These are phyloP conservation scores for Globisporangium mamillatum DNA, from an alignment of 352 stramenopile species.

Conservation along the genomic window DNA sequence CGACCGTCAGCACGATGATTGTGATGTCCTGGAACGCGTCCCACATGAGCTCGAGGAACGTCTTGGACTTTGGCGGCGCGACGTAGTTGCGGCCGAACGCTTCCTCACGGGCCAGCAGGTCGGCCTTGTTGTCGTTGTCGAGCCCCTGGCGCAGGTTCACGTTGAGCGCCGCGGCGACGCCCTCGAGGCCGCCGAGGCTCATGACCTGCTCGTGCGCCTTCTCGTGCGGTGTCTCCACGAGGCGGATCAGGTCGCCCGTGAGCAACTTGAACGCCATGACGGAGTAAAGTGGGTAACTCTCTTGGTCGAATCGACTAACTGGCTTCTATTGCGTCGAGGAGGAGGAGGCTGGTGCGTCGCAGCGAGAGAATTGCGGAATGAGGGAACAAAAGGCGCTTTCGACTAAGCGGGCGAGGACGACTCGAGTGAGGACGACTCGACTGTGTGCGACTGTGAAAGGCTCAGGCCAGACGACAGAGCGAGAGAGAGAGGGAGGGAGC, in stretches of 20 bases:
- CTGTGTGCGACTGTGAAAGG: neutral
- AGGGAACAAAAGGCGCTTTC: constrained; percentile 7
- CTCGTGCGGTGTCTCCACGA: constrained; percentile 64
- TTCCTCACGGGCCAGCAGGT: constrained; percentile 39
- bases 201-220: constrained; percentile 41
- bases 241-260: constrained; percentile 55
- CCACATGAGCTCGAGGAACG: constrained; percentile 82
- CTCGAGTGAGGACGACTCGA: neutral
- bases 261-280: constrained; percentile 42
- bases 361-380: constrained; percentile 18
- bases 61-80: constrained; percentile 42
- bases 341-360: constrained; percentile 7
- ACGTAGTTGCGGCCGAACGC: constrained; percentile 69
- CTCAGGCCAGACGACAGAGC: neutral
- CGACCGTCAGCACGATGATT: constrained; percentile 86
- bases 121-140: constrained; percentile 34
- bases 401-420: constrained; percentile 24
- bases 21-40: constrained; percentile 90
- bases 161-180: constrained; percentile 42
- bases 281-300: neutral
- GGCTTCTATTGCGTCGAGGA: neutral
- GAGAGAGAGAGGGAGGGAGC: neutral
- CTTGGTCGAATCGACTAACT: neutral
- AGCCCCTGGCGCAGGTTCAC: constrained; percentile 49
- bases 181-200: constrained; percentile 42